Conservation (phyloP, 1,284 basidiomycete species). For the Leccinum griseonigrum region DNA sequence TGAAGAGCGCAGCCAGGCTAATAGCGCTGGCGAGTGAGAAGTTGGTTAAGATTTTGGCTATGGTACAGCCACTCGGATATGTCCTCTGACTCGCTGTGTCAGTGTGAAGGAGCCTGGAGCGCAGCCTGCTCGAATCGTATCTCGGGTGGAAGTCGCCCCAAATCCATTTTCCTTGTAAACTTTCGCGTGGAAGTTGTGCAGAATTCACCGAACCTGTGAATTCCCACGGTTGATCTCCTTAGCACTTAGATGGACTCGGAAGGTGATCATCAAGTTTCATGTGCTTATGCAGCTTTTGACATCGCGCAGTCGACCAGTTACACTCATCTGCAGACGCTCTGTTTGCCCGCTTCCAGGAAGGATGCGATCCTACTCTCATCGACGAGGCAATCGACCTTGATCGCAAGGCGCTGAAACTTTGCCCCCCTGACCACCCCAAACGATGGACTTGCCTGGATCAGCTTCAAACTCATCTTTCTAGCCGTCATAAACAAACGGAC, state of each 20-base stretch:
- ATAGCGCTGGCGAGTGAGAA: no score
- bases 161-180: no score
- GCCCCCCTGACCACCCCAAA: not conserved
- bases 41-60: no score
- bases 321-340: not conserved
- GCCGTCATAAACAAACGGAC: not conserved
- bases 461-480: not conserved
- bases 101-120: no score
- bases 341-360: not conserved
- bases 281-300: not conserved
- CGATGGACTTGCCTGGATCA: not conserved
- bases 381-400: not conserved
- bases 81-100: no score
- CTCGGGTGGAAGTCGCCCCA: no score
- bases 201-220: no score
- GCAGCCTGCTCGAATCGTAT: no score
- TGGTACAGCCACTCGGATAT: no score
- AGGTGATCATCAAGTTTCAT: not conserved
- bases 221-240: no score
- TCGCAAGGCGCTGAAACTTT: not conserved
- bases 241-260: not conserved
- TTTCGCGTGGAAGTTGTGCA: no score
- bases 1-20: no score
- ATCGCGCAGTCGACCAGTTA: not conserved
- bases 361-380: not conserved